Conservation (phyloP, 139 green algal genomes). For the Chloropicon primus region DNA sequence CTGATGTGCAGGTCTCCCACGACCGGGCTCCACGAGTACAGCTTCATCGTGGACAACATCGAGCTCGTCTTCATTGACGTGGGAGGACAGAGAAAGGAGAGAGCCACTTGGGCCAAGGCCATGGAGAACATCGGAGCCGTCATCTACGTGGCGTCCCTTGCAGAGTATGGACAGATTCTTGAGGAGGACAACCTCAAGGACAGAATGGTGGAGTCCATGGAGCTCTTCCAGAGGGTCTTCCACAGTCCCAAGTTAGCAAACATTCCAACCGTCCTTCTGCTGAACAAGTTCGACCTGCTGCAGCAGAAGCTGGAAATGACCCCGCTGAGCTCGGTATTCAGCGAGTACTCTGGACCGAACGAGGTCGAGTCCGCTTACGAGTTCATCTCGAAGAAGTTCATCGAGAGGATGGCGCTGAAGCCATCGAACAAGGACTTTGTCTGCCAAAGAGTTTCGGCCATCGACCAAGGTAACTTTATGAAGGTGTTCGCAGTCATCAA, state of each 20-base stretch:
- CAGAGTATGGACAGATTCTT: not conserved
- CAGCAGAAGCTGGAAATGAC: not conserved
- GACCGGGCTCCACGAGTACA: not conserved
- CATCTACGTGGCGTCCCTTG: not conserved
- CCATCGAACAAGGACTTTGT: not conserved
- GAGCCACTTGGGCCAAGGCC: not conserved
- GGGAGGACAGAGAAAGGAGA: not conserved
- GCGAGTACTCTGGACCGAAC: not conserved
- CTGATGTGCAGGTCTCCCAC: not conserved
- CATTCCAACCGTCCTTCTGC: not conserved
- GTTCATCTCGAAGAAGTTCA: not conserved
- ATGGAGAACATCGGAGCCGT: not conserved
- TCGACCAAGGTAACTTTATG: not conserved
- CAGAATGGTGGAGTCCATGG: not conserved
- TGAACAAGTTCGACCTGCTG: not conserved
- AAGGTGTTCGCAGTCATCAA: not conserved
- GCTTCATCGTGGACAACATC: not conserved
- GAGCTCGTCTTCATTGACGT: not conserved
- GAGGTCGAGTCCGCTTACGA: not conserved
- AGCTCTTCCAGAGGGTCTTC: not conserved
- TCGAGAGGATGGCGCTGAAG: not conserved
- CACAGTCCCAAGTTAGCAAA: not conserved
- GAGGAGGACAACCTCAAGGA: not conserved
- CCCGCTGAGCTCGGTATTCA: not conserved
- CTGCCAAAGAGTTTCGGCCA: not conserved